A percentile compares a stretch with the other conserved stretches of the same genome.
Conservation (phyloP, 1,284 basidiomycete genomes). For the Leccinum subspadiceum region DNA sequence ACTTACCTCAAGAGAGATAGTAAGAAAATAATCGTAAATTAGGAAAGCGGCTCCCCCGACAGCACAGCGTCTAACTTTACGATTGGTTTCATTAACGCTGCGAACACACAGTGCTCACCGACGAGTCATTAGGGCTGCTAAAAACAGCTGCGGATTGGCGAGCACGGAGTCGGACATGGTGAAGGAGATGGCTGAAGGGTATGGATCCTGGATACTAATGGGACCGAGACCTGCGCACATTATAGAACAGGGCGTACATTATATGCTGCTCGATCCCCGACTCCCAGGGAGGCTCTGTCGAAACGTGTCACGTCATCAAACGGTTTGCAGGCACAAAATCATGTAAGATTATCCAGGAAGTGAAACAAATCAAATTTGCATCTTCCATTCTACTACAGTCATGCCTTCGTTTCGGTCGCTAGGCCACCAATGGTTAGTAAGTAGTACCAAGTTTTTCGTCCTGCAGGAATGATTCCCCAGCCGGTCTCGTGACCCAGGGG, state of each 20-base stretch:
- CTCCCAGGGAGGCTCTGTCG: too few species aligned
- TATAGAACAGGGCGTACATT: neutral
- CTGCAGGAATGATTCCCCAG: too few species aligned
- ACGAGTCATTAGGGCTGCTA: neutral
- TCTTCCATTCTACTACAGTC: too few species aligned
- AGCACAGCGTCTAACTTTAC: neutral
- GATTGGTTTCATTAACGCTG: neutral
- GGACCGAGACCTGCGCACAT: neutral
- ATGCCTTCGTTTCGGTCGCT: too few species aligned
- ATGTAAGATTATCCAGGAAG: too few species aligned
- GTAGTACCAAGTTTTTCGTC: too few species aligned
- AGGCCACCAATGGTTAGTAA: too few species aligned
- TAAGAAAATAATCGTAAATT: neutral
- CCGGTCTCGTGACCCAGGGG: too few species aligned
- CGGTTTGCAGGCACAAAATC: too few species aligned
- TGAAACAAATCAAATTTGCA: too few species aligned
- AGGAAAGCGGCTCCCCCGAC: conserved; percentile 5
- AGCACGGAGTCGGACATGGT: neutral
- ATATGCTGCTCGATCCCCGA: neutral
- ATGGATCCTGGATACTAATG: neutral
- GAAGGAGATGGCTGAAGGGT: neutral
- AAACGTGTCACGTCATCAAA: too few species aligned
- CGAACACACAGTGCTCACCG: neutral
- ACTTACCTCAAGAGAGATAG: too few species aligned
- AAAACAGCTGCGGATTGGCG: neutral